Conservation (phyloP, 2,329 filamentous ascomycete species). For the Ophiostoma quercus region DNA sequence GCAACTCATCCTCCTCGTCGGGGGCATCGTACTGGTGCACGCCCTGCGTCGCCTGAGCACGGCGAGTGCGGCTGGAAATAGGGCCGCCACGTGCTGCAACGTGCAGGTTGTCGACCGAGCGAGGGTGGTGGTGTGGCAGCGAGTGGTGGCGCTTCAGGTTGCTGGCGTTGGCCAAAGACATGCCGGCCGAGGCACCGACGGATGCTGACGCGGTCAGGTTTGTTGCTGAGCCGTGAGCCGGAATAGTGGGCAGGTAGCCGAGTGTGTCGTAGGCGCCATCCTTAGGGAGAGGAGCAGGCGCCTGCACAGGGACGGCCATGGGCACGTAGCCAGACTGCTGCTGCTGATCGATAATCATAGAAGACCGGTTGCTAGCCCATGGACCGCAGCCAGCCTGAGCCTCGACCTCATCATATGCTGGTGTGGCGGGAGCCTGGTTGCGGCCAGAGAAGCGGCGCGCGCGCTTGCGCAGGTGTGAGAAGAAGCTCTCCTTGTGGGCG, state of each 20-base stretch:
- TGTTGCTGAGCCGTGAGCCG: slow-evolving; percentile 47
- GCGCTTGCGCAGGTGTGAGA: slow-evolving; percentile 91
- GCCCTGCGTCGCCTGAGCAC: slow-evolving; percentile 69
- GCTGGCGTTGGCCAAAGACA: slow-evolving; percentile 38
- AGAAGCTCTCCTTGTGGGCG: slow-evolving; percentile 91
- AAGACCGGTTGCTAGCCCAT: slow-evolving; percentile 81
- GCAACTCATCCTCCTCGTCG: slow-evolving; percentile 91
- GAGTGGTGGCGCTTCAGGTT: slow-evolving; percentile 62
- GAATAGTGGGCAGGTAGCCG: slow-evolving; percentile 42
- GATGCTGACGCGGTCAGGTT: slow-evolving; percentile 28
- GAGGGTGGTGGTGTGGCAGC: slow-evolving; percentile 56
- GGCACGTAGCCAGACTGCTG: slow-evolving; percentile 23
- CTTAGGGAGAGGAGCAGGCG: slow-evolving; percentile 47
- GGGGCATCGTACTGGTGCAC: slow-evolving; percentile 87
- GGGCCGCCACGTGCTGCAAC: slow-evolving; percentile 55
- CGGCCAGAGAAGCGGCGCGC: slow-evolving; percentile 88
- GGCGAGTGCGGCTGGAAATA: slow-evolving; percentile 72
- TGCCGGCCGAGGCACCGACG: background rate
- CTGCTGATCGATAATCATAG: slow-evolving; percentile 64
- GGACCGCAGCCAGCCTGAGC: slow-evolving; percentile 87
- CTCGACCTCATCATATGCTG: slow-evolving; percentile 79
- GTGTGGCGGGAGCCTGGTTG: slow-evolving; percentile 74
- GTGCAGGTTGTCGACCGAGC: slow-evolving; percentile 59
- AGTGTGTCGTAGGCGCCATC: slow-evolving; percentile 56
- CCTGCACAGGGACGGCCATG: slow-evolving; percentile 32